Evolutionary conservation across 768 basidiomycete genomes (phyloP).

Genomic region (Leucosporidium creatinivorum): DNA sequence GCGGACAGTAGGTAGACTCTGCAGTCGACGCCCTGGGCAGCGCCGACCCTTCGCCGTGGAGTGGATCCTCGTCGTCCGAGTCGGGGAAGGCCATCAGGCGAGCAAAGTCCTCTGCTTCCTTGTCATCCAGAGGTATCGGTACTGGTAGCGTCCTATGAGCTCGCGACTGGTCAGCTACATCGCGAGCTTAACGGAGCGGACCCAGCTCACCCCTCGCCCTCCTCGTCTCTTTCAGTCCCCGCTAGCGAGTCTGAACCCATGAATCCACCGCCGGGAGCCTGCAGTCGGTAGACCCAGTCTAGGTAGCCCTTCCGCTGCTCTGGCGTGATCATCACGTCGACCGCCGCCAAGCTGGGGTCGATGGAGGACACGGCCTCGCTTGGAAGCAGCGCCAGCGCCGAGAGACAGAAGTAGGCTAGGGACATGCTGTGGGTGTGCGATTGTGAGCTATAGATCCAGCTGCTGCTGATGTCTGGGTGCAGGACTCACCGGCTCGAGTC

Average conservation of each 20-base stretch:
- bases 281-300: constrained; percentile 85
- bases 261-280: constrained; percentile 42
- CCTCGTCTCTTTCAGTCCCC: background rate
- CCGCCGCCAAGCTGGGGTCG: constrained; percentile 38
- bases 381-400: constrained; percentile 66
- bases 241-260: constrained; percentile 51
- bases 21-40: background rate
- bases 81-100: constrained; percentile 13
- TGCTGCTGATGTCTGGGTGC: constrained; percentile 4
- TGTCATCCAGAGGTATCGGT: background rate
- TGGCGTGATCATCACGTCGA: constrained; percentile 46
- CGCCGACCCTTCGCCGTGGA: constrained; percentile 35
- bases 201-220: background rate
- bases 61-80: constrained; percentile 14
- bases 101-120: background rate
- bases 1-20: constrained; percentile 50
- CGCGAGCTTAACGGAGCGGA: no score
- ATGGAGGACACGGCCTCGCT: constrained; percentile 37
- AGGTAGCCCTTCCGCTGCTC: constrained; percentile 59
- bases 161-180: no score
- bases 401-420: constrained; percentile 79
- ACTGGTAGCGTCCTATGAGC: background rate
- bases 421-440: constrained; percentile 55
- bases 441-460: no score
- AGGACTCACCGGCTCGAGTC: constrained; percentile 62